Conservation (phyloP, 805 yeast genomes). For the Saccharomycopsis schoenii region DNA sequence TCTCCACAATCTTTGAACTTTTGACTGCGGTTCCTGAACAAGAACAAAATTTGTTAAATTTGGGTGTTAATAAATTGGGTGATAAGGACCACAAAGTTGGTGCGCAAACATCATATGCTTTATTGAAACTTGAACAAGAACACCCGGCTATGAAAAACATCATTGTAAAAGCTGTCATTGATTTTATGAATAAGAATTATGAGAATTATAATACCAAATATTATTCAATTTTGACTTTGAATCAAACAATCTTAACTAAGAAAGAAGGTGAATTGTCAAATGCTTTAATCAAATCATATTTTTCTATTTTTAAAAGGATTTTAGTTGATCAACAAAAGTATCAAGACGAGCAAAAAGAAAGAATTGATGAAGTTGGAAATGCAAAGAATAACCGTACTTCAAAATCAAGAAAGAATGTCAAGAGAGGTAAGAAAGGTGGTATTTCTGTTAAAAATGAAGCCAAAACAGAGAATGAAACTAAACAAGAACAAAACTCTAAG, state of each 20-base stretch:
- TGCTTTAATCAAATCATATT: slow-evolving; percentile 70
- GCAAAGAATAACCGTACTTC: slow-evolving; percentile 27
- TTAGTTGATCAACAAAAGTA: slow-evolving; percentile 55
- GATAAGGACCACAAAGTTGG: slow-evolving; percentile 86
- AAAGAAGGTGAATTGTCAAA: slow-evolving; percentile 78
- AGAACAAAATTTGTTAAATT: slow-evolving; percentile 78
- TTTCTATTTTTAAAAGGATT: slow-evolving; percentile 75
- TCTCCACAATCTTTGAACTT: slow-evolving; percentile 69
- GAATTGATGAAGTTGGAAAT: slow-evolving; percentile 22
- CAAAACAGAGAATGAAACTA: slow-evolving; percentile 52
- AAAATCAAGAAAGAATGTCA: slow-evolving; percentile 57
- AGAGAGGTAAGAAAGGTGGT: slow-evolving; percentile 84
- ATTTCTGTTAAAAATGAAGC: slow-evolving; percentile 53
- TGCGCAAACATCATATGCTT: slow-evolving; percentile 74
- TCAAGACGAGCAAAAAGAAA: slow-evolving; percentile 29
- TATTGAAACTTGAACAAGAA: slow-evolving; percentile 72
- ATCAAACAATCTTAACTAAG: slow-evolving; percentile 82
- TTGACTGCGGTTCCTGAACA: slow-evolving; percentile 89
- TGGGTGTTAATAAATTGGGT: slow-evolving; percentile 91
- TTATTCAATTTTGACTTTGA: slow-evolving; percentile 78
- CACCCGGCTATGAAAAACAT: slow-evolving; percentile 95
- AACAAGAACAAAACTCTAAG: slow-evolving; percentile 74
- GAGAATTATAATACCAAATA: slow-evolving; percentile 83
- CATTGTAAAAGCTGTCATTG: slow-evolving; percentile 70
- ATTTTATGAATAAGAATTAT: slow-evolving; percentile 61